Conservation (phyloP, 2,329 filamentous ascomycete genomes). For the Monilinia vaccinii-corymbosi region DNA sequence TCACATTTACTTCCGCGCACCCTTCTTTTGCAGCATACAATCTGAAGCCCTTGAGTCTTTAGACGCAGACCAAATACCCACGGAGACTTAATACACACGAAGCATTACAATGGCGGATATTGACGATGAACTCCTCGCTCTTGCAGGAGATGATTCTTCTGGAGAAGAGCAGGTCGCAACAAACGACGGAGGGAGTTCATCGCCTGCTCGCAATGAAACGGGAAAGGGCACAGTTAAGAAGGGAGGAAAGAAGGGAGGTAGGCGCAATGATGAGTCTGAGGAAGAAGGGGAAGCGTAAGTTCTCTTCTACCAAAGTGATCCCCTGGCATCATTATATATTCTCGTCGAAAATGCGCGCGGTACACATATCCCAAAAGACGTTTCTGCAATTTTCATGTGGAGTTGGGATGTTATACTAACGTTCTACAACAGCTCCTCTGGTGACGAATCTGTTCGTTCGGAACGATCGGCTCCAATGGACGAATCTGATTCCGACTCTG, state of each 20-base stretch:
- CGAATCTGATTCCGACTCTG: slow-evolving; percentile 73
- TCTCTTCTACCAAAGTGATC: neutral
- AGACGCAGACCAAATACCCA: neutral
- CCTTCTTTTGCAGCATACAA: neutral
- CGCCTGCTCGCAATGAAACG: slow-evolving; percentile 36
- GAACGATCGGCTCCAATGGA: slow-evolving; percentile 82
- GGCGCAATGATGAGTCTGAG: slow-evolving; percentile 51
- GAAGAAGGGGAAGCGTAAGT: slow-evolving; percentile 82
- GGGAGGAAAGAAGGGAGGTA: slow-evolving; percentile 40
- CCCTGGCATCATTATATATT: neutral
- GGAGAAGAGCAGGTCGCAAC: slow-evolving; percentile 42
- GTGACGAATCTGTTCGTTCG: slow-evolving; percentile 61
- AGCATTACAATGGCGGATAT: slow-evolving; percentile 65
- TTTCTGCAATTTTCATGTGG: neutral
- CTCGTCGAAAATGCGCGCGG: neutral
- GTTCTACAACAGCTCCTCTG: slow-evolving; percentile 50
- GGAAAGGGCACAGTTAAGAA: slow-evolving; percentile 37
- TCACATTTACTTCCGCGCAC: neutral
- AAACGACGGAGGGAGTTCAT: slow-evolving; percentile 45
- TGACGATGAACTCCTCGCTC: slow-evolving; percentile 86
- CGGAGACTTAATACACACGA: neutral
- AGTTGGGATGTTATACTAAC: neutral
- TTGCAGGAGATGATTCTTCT: slow-evolving; percentile 68
- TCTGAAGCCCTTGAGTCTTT: neutral
- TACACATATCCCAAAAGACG: neutral